Percentiles rank a stretch among this genome's conserved stretches.
phyloP scores from a whole-genome alignment of 257 asterid species.

The Eustoma russellianum region DNA sequence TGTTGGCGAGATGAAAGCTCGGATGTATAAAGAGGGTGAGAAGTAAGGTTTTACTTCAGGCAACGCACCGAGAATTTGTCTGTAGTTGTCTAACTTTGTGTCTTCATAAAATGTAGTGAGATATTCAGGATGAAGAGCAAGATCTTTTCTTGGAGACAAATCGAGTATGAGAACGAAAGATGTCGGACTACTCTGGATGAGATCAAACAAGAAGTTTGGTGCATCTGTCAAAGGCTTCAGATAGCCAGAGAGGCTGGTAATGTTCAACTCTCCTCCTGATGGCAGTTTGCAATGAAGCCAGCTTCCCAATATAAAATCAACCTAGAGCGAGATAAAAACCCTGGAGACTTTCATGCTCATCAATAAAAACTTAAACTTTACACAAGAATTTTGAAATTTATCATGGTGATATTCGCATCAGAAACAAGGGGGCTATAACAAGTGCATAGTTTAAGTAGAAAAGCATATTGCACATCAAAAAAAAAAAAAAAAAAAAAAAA shows the following conservation, averaged over 20 bases:
- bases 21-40: constrained; percentile 47
- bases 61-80: constrained; percentile 47
- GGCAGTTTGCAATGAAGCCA: constrained; percentile 87
- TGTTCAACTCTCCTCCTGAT: constrained; percentile 63
- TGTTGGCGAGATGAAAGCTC: constrained; percentile 58
- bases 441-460: too few relatives aligned
- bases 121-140: constrained; percentile 46
- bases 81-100: constrained; percentile 52
- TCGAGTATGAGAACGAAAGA: constrained; percentile 65
- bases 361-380: constrained; percentile 7
- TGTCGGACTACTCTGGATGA: constrained; percentile 62
- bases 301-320: constrained; percentile 66
- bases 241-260: constrained; percentile 62
- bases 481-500: too few relatives aligned
- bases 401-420: too few relatives aligned
- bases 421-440: too few relatives aligned
- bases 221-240: constrained; percentile 63
- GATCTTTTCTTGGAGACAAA: constrained; percentile 70
- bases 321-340: too few relatives aligned
- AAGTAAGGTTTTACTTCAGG: constrained; percentile 48
- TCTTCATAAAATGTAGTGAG: constrained; percentile 72
- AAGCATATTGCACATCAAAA: too few relatives aligned
- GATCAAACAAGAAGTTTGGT: constrained; percentile 65
- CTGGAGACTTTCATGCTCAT: constrained; percentile 4
- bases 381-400: not conserved